Conservation (phyloP, 1,284 basidiomycete genomes). For the Salmacisia buchloeana region DNA sequence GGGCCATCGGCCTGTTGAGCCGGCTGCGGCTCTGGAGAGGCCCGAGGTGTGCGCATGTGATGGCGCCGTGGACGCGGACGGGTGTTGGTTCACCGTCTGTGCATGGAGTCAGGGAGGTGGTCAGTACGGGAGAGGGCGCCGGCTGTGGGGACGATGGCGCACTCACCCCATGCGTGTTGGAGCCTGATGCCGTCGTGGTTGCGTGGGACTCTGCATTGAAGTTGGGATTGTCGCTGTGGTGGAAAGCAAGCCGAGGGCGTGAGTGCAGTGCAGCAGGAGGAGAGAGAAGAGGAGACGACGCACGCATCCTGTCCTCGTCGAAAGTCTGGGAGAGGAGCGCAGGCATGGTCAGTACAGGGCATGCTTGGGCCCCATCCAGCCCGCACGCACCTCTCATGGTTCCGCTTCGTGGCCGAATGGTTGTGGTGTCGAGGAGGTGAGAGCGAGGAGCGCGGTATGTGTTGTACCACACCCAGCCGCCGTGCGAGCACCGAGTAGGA, state of each 20-base stretch:
- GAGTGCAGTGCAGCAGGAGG: too few relatives aligned
- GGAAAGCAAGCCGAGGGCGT: not conserved
- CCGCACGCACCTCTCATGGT: conserved; percentile 8
- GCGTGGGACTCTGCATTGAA: conserved; percentile 69
- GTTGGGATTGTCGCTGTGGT: conserved; percentile 11
- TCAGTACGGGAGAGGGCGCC: not conserved
- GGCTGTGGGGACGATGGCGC: not conserved
- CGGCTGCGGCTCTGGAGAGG: not conserved
- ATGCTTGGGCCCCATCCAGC: too few relatives aligned
- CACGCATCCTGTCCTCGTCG: conserved; percentile 4
- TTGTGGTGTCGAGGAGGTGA: not conserved
- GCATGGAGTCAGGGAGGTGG: not conserved
- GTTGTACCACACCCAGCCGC: not conserved
- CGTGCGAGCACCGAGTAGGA: not conserved
- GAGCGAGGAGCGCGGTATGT: not conserved
- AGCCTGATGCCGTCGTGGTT: conserved; percentile 64
- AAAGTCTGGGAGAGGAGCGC: not conserved
- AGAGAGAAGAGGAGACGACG: not conserved
- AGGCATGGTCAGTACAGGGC: not conserved
- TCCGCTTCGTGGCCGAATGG: conserved; percentile 7
- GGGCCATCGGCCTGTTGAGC: conserved; percentile 13
- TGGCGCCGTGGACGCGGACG: conserved; percentile 25
- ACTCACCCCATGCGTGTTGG: conserved; percentile 70
- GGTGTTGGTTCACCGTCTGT: conserved; percentile 23
- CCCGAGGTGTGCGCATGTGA: not conserved